Evolutionary conservation across 2,329 filamentous ascomycete genomes (phyloP).

Genomic region (Fusarium fujikuroi): DNA sequence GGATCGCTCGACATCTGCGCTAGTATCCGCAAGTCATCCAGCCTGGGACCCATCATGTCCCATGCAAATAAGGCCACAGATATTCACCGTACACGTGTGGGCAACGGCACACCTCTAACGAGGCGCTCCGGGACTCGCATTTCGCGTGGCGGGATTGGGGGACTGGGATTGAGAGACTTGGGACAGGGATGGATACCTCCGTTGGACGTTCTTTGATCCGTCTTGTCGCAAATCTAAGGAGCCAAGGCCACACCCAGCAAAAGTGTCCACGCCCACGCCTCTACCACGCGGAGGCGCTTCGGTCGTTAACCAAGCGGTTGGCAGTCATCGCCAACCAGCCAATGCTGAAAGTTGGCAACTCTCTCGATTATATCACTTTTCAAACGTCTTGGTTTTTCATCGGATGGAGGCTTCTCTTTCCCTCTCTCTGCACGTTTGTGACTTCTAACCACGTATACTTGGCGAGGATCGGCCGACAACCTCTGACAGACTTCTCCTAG

Average conservation of each 20-base stretch:
- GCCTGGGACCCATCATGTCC: constrained; percentile 32
- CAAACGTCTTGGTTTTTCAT: constrained; percentile 8
- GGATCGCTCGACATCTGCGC: constrained; percentile 41
- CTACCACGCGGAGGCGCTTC: constrained; percentile 29
- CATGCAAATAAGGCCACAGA: constrained; percentile 45
- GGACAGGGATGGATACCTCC: constrained; percentile 24
- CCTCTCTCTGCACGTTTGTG: constrained; percentile 22
- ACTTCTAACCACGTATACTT: constrained; percentile 15
- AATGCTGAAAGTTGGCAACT: constrained; percentile 18
- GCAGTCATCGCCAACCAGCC: constrained; percentile 13
- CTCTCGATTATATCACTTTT: constrained; percentile 30
- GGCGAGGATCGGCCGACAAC: constrained; percentile 33
- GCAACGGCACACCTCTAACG: constrained; percentile 40
- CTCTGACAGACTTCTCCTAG: constrained; percentile 30
- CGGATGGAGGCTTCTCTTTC: constrained; percentile 14
- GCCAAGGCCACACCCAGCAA: constrained; percentile 34
- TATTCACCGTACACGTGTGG: constrained; percentile 41
- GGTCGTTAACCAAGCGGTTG: constrained; percentile 30
- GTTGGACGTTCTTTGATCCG: constrained; percentile 40
- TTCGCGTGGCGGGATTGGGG: constrained; percentile 34
- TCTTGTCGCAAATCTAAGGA: constrained; percentile 43
- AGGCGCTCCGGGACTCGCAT: constrained; percentile 36
- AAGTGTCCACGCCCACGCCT: constrained; percentile 20
- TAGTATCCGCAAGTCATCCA: constrained; percentile 47
- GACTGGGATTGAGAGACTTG: constrained; percentile 18